Percentiles rank a stretch among this genome's conserved stretches.
Evolutionary conservation across 371 early-diverging fungal genomes (phyloP).

Genomic region (Batkoa obscura): DNA sequence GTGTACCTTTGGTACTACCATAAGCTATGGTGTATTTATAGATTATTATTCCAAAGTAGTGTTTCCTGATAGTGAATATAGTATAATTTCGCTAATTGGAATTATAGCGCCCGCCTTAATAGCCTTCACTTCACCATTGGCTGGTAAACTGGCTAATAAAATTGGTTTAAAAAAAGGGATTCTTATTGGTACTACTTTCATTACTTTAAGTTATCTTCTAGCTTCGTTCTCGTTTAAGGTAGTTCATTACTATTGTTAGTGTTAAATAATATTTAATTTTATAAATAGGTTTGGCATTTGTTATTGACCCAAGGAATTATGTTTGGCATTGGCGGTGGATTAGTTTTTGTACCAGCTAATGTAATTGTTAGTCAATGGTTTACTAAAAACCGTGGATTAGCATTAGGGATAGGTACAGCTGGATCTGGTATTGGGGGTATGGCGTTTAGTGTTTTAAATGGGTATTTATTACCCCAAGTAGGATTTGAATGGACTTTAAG

Average conservation of each 20-base stretch:
- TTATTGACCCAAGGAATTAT: conserved; percentile 45
- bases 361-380: conserved; percentile 35
- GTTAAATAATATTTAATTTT: not conserved
- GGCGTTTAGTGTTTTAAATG: conserved; percentile 13
- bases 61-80: not conserved
- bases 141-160: not conserved
- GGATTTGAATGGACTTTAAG: conserved; percentile 16
- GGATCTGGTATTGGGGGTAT: conserved; percentile 45
- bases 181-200: not conserved
- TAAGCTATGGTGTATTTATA: not conserved
- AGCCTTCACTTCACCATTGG: not conserved
- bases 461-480: conserved; percentile 11
- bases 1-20: not conserved
- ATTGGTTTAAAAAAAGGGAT: not conserved
- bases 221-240: conserved; percentile 4
- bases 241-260: not conserved
- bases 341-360: conserved; percentile 26
- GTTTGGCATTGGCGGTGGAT: conserved; percentile 36
- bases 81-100: not conserved
- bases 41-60: not conserved
- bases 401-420: conserved; percentile 37
- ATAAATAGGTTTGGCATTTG: conserved; percentile 26
- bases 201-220: not conserved
- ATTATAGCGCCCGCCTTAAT: not conserved
- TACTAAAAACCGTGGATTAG: conserved; percentile 27